These are phyloP conservation scores for Zasmidium citrigriseum DNA, from an alignment of 2,329 filamentous ascomycete species.

Conservation along the genomic window DNA sequence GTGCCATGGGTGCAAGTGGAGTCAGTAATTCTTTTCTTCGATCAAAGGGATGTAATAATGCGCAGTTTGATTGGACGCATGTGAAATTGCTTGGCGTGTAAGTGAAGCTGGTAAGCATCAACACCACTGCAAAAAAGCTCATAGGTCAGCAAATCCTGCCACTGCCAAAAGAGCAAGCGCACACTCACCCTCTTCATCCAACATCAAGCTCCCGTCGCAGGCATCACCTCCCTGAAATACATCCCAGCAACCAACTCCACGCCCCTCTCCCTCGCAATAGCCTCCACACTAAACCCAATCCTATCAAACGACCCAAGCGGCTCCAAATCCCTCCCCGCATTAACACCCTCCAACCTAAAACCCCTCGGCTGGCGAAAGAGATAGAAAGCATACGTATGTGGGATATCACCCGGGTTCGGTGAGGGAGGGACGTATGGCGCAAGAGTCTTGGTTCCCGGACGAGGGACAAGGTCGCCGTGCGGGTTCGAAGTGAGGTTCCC, in stretches of 20 bases:
- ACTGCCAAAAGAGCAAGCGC: too few relatives aligned
- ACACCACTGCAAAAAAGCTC: too few relatives aligned
- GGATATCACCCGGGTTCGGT: not conserved
- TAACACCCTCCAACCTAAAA: not conserved
- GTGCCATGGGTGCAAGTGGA: too few relatives aligned
- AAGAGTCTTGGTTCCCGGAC: not conserved
- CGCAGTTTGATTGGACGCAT: too few relatives aligned
- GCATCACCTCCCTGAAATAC: not conserved
- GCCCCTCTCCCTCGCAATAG: not conserved
- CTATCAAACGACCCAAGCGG: not conserved
- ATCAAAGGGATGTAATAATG: too few relatives aligned
- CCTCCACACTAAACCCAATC: not conserved
- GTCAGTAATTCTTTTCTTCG: too few relatives aligned
- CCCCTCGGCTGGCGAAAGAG: not conserved
- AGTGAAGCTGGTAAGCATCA: too few relatives aligned
- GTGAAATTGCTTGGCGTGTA: too few relatives aligned
- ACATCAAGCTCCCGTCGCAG: not conserved
- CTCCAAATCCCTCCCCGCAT: not conserved
- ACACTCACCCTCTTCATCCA: too few relatives aligned
- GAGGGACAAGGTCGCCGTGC: not conserved
- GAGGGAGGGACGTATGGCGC: not conserved
- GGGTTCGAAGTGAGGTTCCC: not conserved
- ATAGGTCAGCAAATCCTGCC: too few relatives aligned
- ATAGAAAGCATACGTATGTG: slow-evolving; percentile 1
- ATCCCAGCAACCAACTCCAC: not conserved